Conservation (phyloP, 768 basidiomycete genomes). For the Neoboletus subvelutipes region DNA sequence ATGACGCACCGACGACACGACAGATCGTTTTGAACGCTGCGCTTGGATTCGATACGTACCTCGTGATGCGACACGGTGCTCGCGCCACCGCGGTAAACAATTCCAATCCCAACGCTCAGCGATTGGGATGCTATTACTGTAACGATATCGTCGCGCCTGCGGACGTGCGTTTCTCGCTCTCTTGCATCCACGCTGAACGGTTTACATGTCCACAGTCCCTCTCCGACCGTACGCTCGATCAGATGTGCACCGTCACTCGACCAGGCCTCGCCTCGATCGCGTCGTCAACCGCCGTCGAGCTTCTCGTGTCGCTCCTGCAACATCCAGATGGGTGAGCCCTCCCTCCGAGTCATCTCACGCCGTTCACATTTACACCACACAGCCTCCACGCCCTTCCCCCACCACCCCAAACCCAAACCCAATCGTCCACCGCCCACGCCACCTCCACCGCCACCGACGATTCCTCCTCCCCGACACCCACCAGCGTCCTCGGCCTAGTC, state of each 20-base stretch:
- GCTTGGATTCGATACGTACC: constrained; percentile 91
- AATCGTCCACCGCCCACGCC: constrained; percentile 11
- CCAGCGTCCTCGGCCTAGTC: constrained; percentile 76
- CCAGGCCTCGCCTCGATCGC: constrained; percentile 95
- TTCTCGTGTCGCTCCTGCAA: constrained; percentile 84
- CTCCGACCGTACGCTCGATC: constrained; percentile 91
- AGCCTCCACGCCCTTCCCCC: constrained; percentile 73
- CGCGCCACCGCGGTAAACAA: constrained; percentile 36
- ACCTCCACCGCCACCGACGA: constrained; percentile 10
- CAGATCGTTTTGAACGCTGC: constrained; percentile 94
- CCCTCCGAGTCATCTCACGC: not conserved
- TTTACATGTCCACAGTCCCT: constrained; percentile 42
- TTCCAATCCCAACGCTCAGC: constrained; percentile 24
- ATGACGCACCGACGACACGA: not conserved
- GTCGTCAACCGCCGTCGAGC: constrained; percentile 87
- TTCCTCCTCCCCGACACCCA: constrained; percentile 10
- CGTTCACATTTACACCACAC: not conserved
- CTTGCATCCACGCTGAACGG: not conserved
- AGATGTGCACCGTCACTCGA: constrained; percentile 98
- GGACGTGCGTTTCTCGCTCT: constrained; percentile 58
- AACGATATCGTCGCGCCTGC: constrained; percentile 97
- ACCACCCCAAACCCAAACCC: constrained; percentile 38
- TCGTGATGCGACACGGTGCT: constrained; percentile 95
- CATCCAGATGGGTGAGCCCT: constrained; percentile 77
- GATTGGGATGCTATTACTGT: constrained; percentile 95